Evolutionary conservation across 352 stramenopile genomes (phyloP), one percentile per base, ranked within the genome.

Genomic region (Pythium aquatile): DNA sequence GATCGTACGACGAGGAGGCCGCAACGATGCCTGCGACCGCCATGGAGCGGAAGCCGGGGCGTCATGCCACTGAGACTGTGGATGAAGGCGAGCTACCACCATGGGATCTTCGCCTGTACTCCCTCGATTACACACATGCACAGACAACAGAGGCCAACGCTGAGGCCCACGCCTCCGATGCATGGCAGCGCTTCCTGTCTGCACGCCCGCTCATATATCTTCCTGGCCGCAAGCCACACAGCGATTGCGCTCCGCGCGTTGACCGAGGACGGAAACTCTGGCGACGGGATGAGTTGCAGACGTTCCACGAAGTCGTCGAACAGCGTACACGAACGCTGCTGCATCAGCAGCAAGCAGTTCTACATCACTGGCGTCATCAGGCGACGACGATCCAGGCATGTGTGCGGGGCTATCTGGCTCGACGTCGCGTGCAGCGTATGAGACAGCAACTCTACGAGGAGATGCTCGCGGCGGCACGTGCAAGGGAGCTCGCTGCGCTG

Each of bases 181-280:
- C 61, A 35, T 85, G 80, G 82, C 67, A 62, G 16, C 58, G 54
- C 35, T 79, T 91, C 52, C 57, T 75, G 7, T 55, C 39, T 14
- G 26, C 58, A 17, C 65, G 70, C 1, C 66, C 78, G 13, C 44
- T 78, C 55, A 8, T 90, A 26, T 88, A 90, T 61, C 67, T 91
- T 5, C 75, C 79, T 13, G 68, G 76, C 58, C 69, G 80, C 28
- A 64, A 61, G 51, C 49, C 78, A 10, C 72, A 78, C 28, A 54
- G 47, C 17, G 75, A 87, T 44, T 80, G 79, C 63, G 77, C 85
- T 47, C 53, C 46, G 1, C 68, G 63, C 10, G 69, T 85, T 32
- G 28, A 63, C 9, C 32, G 33, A 5, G 42, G 40, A 3, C 57
- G 35, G 2, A 73, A 69, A n/a, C 67, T 88, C 14, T 90, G 78